phyloP scores from a whole-genome alignment of 1,284 basidiomycete genomes.

The Jaminaea rosea region DNA sequence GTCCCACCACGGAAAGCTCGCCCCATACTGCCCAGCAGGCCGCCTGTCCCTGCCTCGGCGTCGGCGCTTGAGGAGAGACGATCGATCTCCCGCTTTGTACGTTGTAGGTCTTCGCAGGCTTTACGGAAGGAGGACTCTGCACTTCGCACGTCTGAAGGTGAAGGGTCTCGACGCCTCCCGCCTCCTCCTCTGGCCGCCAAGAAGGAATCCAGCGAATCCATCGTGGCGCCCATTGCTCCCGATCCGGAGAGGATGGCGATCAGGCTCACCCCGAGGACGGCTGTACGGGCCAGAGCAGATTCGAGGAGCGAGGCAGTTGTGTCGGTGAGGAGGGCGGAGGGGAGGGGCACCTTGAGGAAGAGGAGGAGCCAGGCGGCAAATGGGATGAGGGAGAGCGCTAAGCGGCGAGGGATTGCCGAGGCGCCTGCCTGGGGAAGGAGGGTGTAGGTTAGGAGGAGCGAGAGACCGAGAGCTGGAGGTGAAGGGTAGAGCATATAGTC shows the following conservation, averaged over 20 bases:
- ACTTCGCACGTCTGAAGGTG: slow-evolving; percentile 4
- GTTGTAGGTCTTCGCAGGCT: slow-evolving; percentile 22
- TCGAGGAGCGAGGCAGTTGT: slow-evolving; percentile 12
- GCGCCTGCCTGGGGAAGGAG: not conserved
- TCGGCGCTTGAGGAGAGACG: not conserved
- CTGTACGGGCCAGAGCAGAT: slow-evolving; percentile 40
- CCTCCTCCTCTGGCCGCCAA: slow-evolving; percentile 10
- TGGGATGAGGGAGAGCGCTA: slow-evolving; percentile 17
- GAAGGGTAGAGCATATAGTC: not conserved
- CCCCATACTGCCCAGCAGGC: not conserved
- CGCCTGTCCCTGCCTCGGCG: not conserved
- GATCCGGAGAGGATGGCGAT: slow-evolving; percentile 49
- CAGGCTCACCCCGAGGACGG: slow-evolving; percentile 48
- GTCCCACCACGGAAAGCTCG: not conserved
- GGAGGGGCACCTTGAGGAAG: slow-evolving; percentile 40
- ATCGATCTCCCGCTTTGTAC: slow-evolving; percentile 10
- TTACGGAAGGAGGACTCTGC: slow-evolving; percentile 14
- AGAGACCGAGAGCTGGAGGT: slow-evolving; percentile 21
- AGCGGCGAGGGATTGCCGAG: slow-evolving; percentile 7
- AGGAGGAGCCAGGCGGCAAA: slow-evolving; percentile 31
- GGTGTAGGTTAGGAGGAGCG: slow-evolving; percentile 26
- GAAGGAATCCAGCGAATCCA: slow-evolving; percentile 48
- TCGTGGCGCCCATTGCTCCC: slow-evolving; percentile 48
- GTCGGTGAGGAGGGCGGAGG: slow-evolving; percentile 15
- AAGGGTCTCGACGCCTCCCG: not conserved